Evolutionary conservation across 352 stramenopile species (phyloP).

Genomic region (Phytophthora sansomeana): DNA sequence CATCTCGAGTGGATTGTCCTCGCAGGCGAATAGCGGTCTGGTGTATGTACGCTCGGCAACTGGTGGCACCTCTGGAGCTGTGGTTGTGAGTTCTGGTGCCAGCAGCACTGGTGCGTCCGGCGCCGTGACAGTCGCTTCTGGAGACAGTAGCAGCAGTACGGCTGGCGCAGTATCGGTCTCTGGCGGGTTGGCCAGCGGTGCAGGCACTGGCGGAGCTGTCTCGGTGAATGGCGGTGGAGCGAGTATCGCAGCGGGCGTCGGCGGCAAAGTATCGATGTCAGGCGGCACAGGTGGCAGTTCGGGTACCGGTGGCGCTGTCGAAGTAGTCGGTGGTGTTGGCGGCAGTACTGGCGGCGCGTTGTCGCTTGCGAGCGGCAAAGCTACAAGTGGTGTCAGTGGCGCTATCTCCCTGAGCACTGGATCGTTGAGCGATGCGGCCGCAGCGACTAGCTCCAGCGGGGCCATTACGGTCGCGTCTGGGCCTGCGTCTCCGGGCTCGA

Average conservation of each 20-base stretch:
- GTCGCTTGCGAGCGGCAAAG: conserved; percentile 24
- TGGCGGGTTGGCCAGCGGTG: neutral
- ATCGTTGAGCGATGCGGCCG: neutral
- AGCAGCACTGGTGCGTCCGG: conserved; percentile 42
- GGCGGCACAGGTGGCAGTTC: conserved; percentile 30
- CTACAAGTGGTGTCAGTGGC: conserved; percentile 28
- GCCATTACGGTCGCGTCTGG: conserved; percentile 23
- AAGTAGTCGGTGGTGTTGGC: conserved; percentile 12
- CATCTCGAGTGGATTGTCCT: conserved; percentile 44
- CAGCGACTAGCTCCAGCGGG: conserved; percentile 25
- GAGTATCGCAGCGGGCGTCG: conserved; percentile 20
- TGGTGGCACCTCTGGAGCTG: conserved; percentile 34
- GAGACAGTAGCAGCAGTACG: conserved; percentile 30
- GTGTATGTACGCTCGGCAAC: conserved; percentile 42
- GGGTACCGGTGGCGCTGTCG: conserved; percentile 15
- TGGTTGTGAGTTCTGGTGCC: conserved; percentile 29
- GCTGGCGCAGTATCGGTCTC: conserved; percentile 30
- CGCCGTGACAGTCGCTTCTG: conserved; percentile 48
- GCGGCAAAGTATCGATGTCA: conserved; percentile 22
- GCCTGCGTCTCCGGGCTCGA: conserved; percentile 33
- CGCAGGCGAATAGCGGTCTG: conserved; percentile 45
- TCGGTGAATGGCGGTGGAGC: conserved; percentile 43
- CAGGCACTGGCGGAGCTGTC: too few relatives aligned
- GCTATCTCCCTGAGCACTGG: conserved; percentile 16
- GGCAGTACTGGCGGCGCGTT: conserved; percentile 29